These are phyloP conservation scores for Senna siamea DNA, from an alignment of 306 rosid species.

Conservation along the genomic window DNA sequence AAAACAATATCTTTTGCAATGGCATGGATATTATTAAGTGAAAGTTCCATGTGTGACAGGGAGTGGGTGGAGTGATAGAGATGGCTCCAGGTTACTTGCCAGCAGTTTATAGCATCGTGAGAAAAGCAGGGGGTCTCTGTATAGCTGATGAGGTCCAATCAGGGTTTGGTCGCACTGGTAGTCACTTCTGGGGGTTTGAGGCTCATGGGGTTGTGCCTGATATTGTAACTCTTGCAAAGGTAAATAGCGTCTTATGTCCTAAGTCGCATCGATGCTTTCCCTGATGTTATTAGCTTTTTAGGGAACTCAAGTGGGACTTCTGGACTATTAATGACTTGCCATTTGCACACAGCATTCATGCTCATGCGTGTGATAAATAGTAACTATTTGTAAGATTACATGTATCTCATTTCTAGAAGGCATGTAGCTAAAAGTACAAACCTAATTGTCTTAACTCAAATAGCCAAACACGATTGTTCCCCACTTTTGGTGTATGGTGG, in stretches of 20 bases:
- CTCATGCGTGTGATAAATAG: background rate
- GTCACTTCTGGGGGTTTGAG: slow-evolving; percentile 63
- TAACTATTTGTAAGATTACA: slow-evolving; percentile 1
- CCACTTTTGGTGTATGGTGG: too few species aligned
- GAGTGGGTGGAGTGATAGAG: slow-evolving; percentile 60
- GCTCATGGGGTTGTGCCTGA: slow-evolving; percentile 56
- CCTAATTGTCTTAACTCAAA: too few species aligned
- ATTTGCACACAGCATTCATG: slow-evolving; percentile 10
- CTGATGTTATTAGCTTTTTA: background rate
- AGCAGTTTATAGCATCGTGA: slow-evolving; percentile 46
- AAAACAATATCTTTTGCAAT: background rate
- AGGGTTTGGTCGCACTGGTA: slow-evolving; percentile 56
- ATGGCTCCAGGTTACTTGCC: slow-evolving; percentile 58
- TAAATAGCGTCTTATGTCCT: slow-evolving; percentile 21
- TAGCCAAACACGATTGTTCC: too few species aligned
- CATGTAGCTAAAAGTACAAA: too few species aligned
- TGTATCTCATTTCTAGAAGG: background rate
- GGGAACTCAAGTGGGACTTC: background rate
- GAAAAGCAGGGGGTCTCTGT: slow-evolving; percentile 54
- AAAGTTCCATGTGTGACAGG: slow-evolving; percentile 40
- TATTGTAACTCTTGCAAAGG: slow-evolving; percentile 62
- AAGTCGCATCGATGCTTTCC: slow-evolving; percentile 14
- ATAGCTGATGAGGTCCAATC: slow-evolving; percentile 61
- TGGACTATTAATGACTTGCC: slow-evolving; percentile 5
- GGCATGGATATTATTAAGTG: slow-evolving; percentile 19